Conservation (phyloP, 225 moss, liverwort and hornwort genomes). For the Ulota crispa region DNA sequence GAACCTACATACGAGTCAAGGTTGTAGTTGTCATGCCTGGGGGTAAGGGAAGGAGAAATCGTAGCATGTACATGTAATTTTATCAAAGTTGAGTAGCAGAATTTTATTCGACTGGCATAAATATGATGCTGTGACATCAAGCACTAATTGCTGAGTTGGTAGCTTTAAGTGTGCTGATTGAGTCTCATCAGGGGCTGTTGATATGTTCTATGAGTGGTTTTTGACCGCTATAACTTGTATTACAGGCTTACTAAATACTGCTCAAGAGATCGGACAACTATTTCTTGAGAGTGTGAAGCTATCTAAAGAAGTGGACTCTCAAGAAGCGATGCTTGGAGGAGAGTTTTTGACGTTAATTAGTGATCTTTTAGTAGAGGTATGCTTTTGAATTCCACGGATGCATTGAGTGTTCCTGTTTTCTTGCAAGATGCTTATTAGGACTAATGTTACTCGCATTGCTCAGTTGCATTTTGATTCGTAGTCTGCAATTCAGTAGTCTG, state of each 20-base stretch:
- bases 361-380: conserved; percentile 84
- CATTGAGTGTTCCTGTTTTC: neutral
- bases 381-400: neutral
- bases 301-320: conserved; percentile 68
- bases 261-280: conserved; percentile 60
- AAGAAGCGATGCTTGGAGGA: conserved; percentile 96
- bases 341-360: conserved; percentile 78
- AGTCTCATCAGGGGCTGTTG: neutral
- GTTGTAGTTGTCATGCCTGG: neutral
- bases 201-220: conserved; percentile 11
- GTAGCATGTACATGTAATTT: neutral
- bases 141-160: neutral
- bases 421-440: neutral
- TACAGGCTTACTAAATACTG: conserved; percentile 61
- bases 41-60: neutral
- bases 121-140: neutral
- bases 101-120: neutral
- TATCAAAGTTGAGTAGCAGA: neutral
- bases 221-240: neutral
- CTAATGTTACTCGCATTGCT: neutral
- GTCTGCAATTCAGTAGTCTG: neutral
- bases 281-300: conserved; percentile 87
- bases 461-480: neutral
- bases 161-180: neutral
- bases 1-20: neutral